Base-by-base conservation (phyloP, 106 monocot genomes). In the Posidonia australis region DNA sequence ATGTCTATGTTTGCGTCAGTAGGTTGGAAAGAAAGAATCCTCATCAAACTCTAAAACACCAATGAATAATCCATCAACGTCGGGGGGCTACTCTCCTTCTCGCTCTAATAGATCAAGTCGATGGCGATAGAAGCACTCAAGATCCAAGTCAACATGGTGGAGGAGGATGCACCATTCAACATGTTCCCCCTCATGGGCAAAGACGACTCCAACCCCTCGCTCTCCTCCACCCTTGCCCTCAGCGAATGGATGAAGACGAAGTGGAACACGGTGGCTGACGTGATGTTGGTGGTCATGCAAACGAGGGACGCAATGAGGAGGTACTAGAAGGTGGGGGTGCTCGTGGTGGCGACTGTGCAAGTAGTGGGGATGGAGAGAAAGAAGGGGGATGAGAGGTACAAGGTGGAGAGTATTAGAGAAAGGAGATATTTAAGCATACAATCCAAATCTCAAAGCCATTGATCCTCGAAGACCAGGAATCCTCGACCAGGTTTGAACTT, bases 51-150 rank as follows among this genome's bases (percentile, higher is more conserved):
- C 13, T 94, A 86, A 86, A 90, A 86, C 44, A 70, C 74, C 27
- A 69, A 69, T 13, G 94, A 90, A 47, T 73, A 76, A 41, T 69
- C 84, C 6, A 65, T 84, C 24, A 3, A 22, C 9, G 52, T 74
- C 49, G 89, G 86, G 41, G 89, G 86, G 26, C 65, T 93, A 1
- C 62, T 93, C 1, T 64, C 86, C 1, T 77, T 80, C 62, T 69
- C 79, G 7, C 21, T 89, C 53, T 86, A 93, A 75, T 83, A 74
- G 76, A 80, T 93, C 21, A 86, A 93, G 62, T 51, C 74, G 0
- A 86, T 93, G 93, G 83, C 83, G 11, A 54, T 93, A 24, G 77
- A 93, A 24, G 85, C 86, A 10, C 77, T 93, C 25, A 93, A 89
- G 68, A 60, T 93, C 31, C 93, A 93, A 65, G 89, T 81, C 10